Percentiles rank a stretch among this genome's conserved stretches.
phyloP scores from a whole-genome alignment of 2,329 filamentous ascomycete genomes.

The Ceratocystis destructans region DNA sequence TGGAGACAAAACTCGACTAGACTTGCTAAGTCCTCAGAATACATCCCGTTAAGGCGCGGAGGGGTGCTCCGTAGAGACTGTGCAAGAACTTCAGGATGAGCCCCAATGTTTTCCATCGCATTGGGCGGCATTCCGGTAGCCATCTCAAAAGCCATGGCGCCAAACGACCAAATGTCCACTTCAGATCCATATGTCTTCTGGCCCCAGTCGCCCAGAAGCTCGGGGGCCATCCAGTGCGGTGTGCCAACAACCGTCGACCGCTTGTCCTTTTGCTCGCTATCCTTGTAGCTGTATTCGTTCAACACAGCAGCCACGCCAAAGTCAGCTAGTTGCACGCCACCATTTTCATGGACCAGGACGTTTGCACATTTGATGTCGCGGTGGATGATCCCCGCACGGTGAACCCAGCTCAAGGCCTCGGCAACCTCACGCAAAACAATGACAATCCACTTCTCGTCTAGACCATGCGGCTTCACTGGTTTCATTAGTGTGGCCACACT shows the following conservation, averaged over 20 bases:
- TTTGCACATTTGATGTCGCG: conserved; percentile 66
- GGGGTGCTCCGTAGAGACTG: conserved; percentile 46
- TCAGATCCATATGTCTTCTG: conserved; percentile 46
- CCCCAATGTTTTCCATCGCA: conserved; percentile 33
- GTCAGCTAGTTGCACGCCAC: conserved; percentile 67
- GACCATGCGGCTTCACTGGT: conserved; percentile 48
- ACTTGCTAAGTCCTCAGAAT: conserved; percentile 53
- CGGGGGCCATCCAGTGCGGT: conserved; percentile 76
- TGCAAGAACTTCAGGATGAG: conserved; percentile 31
- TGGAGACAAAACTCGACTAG: conserved; percentile 62
- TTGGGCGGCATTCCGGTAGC: conserved; percentile 65
- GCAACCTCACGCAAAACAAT: conserved; percentile 53
- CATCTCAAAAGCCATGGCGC: conserved; percentile 68
- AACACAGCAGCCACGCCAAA: conserved; percentile 61
- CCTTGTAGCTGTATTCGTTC: not conserved
- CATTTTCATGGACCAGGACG: conserved; percentile 63
- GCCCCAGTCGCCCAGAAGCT: conserved; percentile 49
- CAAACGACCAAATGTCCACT: conserved; percentile 76
- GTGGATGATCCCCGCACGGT: conserved; percentile 55
- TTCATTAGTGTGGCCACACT: conserved; percentile 63
- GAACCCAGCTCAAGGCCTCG: conserved; percentile 53
- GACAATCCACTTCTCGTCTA: conserved; percentile 59
- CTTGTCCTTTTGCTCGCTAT: conserved; percentile 65
- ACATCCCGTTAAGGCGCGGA: conserved; percentile 57
- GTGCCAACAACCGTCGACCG: conserved; percentile 71